phyloP scores from a whole-genome alignment of 2,329 filamentous ascomycete species.

The Ascochyta rabiei region DNA sequence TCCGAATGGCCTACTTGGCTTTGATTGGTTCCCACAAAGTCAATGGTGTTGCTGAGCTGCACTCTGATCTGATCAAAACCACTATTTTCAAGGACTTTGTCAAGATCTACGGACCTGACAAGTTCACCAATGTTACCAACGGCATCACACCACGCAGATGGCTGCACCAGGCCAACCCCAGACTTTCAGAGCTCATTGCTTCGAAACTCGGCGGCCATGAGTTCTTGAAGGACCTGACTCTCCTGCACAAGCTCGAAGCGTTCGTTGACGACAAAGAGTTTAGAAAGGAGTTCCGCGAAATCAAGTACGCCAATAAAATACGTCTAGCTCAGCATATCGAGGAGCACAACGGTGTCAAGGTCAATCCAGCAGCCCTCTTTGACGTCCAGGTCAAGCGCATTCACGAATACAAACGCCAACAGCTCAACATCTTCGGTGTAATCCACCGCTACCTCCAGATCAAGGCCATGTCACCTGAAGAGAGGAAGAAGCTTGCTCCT shows the following conservation, averaged over 20 bases:
- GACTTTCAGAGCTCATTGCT: conserved; percentile 88
- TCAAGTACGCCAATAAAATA: conserved; percentile 96
- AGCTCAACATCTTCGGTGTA: conserved; percentile 98
- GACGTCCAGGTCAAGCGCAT: conserved; percentile 99
- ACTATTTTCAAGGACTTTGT: conserved; percentile 99
- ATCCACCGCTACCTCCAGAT: conserved; percentile 92
- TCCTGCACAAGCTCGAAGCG: conserved; percentile 84
- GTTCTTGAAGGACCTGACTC: conserved; percentile 89
- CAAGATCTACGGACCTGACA: conserved; percentile 90
- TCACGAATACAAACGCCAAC: conserved; percentile 98
- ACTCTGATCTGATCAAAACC: conserved; percentile 96
- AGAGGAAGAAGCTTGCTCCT: conserved; percentile 83
- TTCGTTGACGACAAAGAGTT: conserved; percentile 86
- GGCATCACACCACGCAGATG: conserved; percentile 95
- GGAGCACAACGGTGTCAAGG: conserved; percentile 74
- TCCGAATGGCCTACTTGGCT: conserved; percentile 94
- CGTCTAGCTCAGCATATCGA: conserved; percentile 91
- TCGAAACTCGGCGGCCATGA: conserved; percentile 82
- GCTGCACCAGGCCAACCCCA: conserved; percentile 96
- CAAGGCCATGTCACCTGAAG: conserved; percentile 81
- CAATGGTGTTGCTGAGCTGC: conserved; percentile 95
- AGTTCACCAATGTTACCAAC: conserved; percentile 98
- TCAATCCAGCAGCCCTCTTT: conserved; percentile 88
- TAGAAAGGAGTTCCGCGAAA: conserved; percentile 92
- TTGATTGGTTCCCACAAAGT: conserved; percentile 99